Percentiles rank a stretch among this genome's conserved stretches.
phyloP scores from a whole-genome alignment of 2,329 filamentous ascomycete genomes.

The Fusarium dimerum region DNA sequence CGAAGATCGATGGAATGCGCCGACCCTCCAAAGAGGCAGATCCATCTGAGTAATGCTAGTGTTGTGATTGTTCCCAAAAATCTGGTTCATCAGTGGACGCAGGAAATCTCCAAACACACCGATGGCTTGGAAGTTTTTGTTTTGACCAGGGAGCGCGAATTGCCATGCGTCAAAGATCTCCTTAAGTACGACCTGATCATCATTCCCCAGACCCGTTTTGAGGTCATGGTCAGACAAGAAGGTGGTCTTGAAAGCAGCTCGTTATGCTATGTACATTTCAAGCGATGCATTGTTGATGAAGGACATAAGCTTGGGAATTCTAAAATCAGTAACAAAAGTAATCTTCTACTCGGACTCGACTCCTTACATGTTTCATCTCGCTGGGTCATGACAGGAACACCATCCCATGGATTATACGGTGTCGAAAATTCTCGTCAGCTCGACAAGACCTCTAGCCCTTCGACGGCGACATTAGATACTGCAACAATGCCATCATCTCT shows the following conservation, averaged over 20 bases:
- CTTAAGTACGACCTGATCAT: constrained; percentile 73
- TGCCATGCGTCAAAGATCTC: constrained; percentile 62
- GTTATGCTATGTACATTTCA: constrained; percentile 74
- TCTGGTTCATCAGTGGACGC: constrained; percentile 79
- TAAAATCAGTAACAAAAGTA: constrained; percentile 54
- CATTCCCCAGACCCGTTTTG: constrained; percentile 74
- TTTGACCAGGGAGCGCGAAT: constrained; percentile 52
- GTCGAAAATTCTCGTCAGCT: constrained; percentile 39
- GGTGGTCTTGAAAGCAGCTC: constrained; percentile 36
- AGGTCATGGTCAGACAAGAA: constrained; percentile 50
- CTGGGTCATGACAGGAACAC: constrained; percentile 91
- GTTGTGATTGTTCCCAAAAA: constrained; percentile 83
- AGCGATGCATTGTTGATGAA: constrained; percentile 89
- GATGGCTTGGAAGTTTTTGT: constrained; percentile 64
- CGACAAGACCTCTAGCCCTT: not conserved
- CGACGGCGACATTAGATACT: not conserved
- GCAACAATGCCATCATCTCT: constrained; percentile 35
- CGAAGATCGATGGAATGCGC: constrained; percentile 13
- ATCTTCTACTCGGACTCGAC: constrained; percentile 53
- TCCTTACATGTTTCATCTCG: constrained; percentile 66
- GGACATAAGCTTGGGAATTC: constrained; percentile 81
- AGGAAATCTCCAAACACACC: constrained; percentile 80
- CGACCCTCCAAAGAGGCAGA: constrained; percentile 42
- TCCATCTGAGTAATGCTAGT: constrained; percentile 69
- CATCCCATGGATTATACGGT: constrained; percentile 79